Conservation (phyloP, 208 protist genomes). For the Acanthamoeba castellanii region DNA sequence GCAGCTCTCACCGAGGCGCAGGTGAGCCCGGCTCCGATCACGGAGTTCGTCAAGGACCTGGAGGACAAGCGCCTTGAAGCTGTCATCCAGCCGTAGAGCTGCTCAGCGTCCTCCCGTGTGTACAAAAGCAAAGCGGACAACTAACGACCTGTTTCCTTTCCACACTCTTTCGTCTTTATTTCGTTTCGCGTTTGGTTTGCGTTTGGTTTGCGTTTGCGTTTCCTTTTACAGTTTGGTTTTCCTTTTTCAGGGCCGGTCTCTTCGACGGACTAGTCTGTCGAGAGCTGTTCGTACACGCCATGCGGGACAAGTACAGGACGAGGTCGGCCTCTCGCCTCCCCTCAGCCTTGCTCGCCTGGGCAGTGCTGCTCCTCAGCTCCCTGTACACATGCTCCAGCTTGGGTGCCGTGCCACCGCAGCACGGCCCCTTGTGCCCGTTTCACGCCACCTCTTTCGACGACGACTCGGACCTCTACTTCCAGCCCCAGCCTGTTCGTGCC, state of each 20-base stretch:
- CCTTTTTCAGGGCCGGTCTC: background rate
- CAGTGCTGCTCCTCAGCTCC: background rate
- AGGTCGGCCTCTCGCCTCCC: background rate
- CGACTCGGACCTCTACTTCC: background rate
- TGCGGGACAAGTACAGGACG: background rate
- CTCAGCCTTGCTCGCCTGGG: background rate
- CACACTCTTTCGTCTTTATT: background rate
- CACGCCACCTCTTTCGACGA: background rate
- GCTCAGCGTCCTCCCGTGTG: background rate
- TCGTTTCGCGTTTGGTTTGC: background rate
- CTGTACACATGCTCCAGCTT: background rate
- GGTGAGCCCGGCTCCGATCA: conserved; percentile 40
- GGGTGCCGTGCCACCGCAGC: background rate
- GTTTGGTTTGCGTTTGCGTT: background rate
- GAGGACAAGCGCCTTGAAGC: conserved; percentile 61
- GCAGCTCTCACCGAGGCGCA: conserved; percentile 47
- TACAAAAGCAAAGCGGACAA: conserved; percentile 28
- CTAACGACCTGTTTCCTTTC: background rate
- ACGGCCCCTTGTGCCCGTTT: background rate
- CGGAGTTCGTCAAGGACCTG: conserved; percentile 41
- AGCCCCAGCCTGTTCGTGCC: background rate
- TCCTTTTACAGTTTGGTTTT: background rate
- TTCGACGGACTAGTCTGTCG: too few relatives aligned
- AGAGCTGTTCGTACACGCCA: background rate
- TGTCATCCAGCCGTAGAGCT: conserved; percentile 39